Base-by-base conservation (phyloP, 805 yeast genomes). In the Pichia cephalocereana region DNA sequence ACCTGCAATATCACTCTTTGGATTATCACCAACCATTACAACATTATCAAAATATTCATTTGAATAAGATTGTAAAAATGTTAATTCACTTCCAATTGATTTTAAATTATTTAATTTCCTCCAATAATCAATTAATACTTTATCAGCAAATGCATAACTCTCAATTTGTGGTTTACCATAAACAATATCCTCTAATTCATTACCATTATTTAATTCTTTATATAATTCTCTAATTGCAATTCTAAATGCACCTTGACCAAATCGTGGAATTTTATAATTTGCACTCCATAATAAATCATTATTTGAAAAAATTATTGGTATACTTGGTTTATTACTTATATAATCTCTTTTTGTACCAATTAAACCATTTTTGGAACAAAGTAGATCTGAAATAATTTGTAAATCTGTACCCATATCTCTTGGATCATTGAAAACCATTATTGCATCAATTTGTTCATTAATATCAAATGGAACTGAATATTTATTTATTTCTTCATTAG, bases 21-120 rank as follows among this genome's bases (percentile, higher is more conserved):
- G 98, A 63, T 93, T 93, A 66, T 93, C 99, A 26, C 99, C 99
- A 34, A 93, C 86, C 99, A 93, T 93, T 67, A 74, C 90, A 2
- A 93, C 83, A n/a, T 74, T 65, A 34, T 70, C 66, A 57, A 83
- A 70, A 10, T 75, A 77, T 34, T 34, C 17, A 14, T 34, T 34
- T 15, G 37, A 34, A 34, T 34, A 34, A 14, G 37, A 34, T 15
- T 34, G 8, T 14, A 15, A 34, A 2, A 34, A 34, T 10, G 37
- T 34, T 45, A 67, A 68, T 5, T 50, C n/a, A 3, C 31, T 42
- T 8, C 41, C 42, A 27, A 41, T 31, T 2, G 40, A 32, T 15
- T 34, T 12, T 15, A 46, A 43, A 6, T 52, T 52, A 34, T 50
- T 54, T 7, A 53, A 50, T 44, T 68, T 69, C 12, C 64, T 50